Evolutionary conservation across 2,329 filamentous ascomycete species (phyloP).

Genomic region (Calonectria henricotiae): DNA sequence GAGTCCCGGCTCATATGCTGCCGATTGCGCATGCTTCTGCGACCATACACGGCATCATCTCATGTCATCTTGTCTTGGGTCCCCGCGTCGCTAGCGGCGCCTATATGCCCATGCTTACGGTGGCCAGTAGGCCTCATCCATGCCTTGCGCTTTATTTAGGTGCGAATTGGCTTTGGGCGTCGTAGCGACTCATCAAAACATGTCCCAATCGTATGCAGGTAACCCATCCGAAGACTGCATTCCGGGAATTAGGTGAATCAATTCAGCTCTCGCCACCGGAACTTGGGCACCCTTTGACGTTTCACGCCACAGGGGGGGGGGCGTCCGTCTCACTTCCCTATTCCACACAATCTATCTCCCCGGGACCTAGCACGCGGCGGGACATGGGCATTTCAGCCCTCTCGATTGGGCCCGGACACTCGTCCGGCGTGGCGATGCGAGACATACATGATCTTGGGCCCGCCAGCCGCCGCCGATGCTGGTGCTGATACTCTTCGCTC

Average conservation of each 20-base stretch:
- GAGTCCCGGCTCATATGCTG: constrained; percentile 7
- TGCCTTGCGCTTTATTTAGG: background rate
- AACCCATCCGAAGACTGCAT: background rate
- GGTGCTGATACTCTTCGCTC: constrained; percentile 27
- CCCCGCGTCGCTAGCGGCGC: constrained; percentile 17
- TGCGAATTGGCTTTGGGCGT: constrained; percentile 19
- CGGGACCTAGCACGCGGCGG: constrained; percentile 32
- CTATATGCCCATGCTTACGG: constrained; percentile 21
- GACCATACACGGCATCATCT: constrained; percentile 36
- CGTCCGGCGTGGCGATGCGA: constrained; percentile 40
- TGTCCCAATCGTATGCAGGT: constrained; percentile 19
- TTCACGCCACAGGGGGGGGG: constrained; percentile 31
- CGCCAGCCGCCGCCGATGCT: constrained; percentile 23
- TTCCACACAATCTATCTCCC: constrained; percentile 37
- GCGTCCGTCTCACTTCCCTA: constrained; percentile 36
- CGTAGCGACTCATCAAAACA: constrained; percentile 12
- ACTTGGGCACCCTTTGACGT: constrained; percentile 19
- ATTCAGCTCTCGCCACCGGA: constrained; percentile 23
- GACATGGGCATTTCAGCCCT: constrained; percentile 37
- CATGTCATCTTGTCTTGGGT: constrained; percentile 35
- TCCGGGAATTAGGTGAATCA: constrained; percentile 19
- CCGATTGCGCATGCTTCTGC: constrained; percentile 2
- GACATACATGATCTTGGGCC: constrained; percentile 41
- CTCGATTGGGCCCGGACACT: constrained; percentile 40
- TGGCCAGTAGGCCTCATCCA: background rate